A percentile compares a stretch with the other conserved stretches of the same genome.
Evolutionary conservation across 768 basidiomycete species (phyloP).

Genomic region (Boletus barrowsii): DNA sequence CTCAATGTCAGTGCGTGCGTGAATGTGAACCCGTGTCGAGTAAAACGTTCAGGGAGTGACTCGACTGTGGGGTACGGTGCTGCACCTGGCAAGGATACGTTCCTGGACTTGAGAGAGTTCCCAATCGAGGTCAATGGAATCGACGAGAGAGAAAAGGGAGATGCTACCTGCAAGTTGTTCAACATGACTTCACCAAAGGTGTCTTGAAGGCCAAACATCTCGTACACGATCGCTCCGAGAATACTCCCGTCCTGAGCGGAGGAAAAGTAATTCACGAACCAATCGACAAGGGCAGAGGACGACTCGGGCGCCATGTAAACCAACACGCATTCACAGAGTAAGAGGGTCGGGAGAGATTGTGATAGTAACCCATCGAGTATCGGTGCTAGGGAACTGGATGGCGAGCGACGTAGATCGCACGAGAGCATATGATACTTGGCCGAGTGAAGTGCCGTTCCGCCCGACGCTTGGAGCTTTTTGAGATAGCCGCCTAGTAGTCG

Average conservation of each 20-base stretch:
- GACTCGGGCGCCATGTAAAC: conserved; percentile 72
- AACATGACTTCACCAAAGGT: conserved; percentile 92
- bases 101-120: conserved; percentile 50
- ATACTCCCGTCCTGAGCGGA: conserved; percentile 5
- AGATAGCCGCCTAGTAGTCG: not conserved
- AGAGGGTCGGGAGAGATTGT: conserved; percentile 63
- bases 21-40: conserved; percentile 48
- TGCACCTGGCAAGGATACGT: conserved; percentile 72
- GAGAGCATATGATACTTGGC: conserved; percentile 56
- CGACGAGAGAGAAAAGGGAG: not conserved
- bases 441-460: conserved; percentile 37
- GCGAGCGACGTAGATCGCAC: conserved; percentile 66
- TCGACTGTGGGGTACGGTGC: conserved; percentile 55
- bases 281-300: conserved; percentile 60
- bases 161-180: conserved; percentile 70
- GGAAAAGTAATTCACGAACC: conserved; percentile 63
- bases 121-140: no score
- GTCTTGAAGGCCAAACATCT: conserved; percentile 85
- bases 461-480: conserved; percentile 6
- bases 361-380: conserved; percentile 48
- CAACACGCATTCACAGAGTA: conserved; percentile 88
- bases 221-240: conserved; percentile 73
- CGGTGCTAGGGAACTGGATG: conserved; percentile 44
- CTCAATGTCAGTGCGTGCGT: conserved; percentile 7
- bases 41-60: conserved; percentile 57